Conservation (phyloP, 2,329 filamentous ascomycete species). For the Colletotrichum chlorophyti region DNA sequence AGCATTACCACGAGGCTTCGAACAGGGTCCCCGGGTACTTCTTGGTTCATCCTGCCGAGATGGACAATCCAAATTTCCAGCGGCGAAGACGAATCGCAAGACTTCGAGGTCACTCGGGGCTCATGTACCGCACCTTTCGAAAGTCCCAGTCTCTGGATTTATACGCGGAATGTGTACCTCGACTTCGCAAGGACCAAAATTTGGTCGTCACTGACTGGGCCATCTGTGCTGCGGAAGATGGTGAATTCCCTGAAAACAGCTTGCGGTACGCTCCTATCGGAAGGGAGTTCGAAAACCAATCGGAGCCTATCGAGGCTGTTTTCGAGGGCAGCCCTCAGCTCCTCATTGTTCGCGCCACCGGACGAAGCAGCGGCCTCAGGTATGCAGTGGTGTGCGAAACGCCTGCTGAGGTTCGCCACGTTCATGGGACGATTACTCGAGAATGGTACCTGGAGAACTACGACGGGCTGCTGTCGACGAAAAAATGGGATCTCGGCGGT, state of each 20-base stretch:
- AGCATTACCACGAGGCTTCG: background rate
- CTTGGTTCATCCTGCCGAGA: background rate
- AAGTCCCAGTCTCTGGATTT: background rate
- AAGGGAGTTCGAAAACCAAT: background rate
- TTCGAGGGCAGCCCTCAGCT: background rate
- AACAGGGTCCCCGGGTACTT: background rate
- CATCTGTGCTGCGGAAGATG: background rate
- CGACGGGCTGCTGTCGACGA: background rate
- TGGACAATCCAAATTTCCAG: background rate
- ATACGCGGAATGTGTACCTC: background rate
- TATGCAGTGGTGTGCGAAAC: slow-evolving; percentile 5
- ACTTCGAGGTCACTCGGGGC: background rate
- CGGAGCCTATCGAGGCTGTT: background rate
- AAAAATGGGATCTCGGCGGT: slow-evolving; percentile 1
- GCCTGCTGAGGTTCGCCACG: background rate
- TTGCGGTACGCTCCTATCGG: background rate
- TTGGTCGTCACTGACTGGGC: slow-evolving; percentile 10
- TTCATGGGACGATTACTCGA: background rate
- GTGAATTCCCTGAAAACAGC: background rate
- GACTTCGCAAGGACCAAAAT: background rate
- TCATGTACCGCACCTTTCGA: background rate
- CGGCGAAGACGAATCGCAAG: background rate
- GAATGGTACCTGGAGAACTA: slow-evolving; percentile 4
- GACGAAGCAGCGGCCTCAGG: background rate
- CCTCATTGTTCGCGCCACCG: background rate